These are phyloP conservation scores for Carallia brachiata DNA, from an alignment of 345 rosid genomes.

Conservation along the genomic window DNA sequence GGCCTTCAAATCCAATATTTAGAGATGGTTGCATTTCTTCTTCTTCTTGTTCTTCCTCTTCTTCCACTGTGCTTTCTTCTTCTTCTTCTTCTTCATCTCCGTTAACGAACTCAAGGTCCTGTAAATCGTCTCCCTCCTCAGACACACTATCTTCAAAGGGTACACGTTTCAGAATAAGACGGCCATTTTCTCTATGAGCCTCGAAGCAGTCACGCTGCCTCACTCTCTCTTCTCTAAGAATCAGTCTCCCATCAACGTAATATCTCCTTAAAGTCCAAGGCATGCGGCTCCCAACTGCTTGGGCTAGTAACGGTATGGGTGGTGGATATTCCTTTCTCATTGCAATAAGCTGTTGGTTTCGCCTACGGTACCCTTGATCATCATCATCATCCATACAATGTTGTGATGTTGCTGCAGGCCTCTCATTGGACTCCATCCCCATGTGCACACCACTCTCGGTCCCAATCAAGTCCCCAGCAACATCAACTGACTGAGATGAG, in stretches of 20 bases:
- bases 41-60: conserved; percentile 21
- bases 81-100: conserved; percentile 1
- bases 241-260: conserved; percentile 43
- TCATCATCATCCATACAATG: no score
- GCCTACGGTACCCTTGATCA: background rate
- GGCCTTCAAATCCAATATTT: background rate
- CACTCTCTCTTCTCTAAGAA: conserved; percentile 43
- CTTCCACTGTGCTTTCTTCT: background rate
- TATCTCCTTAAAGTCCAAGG: conserved; percentile 43
- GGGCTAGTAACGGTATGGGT: conserved; percentile 40
- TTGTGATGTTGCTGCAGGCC: background rate
- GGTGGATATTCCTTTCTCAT: conserved; percentile 40
- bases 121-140: conserved; percentile 16
- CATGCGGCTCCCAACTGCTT: conserved; percentile 41
- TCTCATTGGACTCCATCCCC: conserved; percentile 2
- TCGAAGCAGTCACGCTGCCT: conserved; percentile 44
- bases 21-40: background rate
- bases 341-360: background rate
- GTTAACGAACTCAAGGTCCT: conserved; percentile 6
- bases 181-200: conserved; percentile 39
- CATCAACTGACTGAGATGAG: conserved; percentile 18
- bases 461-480: conserved; percentile 36
- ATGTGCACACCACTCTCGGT: conserved; percentile 40
- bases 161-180: conserved; percentile 42
- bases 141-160: conserved; percentile 26